Percentiles rank a stretch among this genome's conserved stretches.
These are phyloP conservation scores for Fusarium concolor DNA, from an alignment of 2,329 filamentous ascomycete species.

Conservation along the genomic window DNA sequence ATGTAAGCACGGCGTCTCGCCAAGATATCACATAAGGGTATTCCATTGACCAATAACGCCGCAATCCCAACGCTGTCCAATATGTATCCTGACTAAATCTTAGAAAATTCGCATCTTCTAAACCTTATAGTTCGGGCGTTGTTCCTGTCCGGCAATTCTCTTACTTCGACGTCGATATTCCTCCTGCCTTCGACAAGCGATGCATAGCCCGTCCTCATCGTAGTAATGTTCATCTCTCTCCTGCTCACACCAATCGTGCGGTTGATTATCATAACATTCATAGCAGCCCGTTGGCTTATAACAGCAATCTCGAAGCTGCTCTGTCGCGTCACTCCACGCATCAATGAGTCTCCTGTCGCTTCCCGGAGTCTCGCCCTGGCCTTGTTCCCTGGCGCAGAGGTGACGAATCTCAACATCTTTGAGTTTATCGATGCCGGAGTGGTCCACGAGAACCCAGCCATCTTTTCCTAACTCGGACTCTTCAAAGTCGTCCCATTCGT, in stretches of 20 bases:
- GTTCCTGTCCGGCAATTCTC: neutral
- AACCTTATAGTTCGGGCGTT: neutral
- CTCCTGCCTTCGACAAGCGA: conserved; percentile 19
- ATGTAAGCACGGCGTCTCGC: neutral
- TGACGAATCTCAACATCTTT: neutral
- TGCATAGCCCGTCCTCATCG: conserved; percentile 28
- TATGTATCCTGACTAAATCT: no score
- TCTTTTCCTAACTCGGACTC: conserved; percentile 1
- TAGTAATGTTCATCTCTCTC: conserved; percentile 29
- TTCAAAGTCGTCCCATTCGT: neutral
- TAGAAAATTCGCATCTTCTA: neutral
- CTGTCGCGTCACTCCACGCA: neutral
- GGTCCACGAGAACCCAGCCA: conserved; percentile 12
- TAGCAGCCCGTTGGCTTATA: conserved; percentile 11
- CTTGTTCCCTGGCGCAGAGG: conserved; percentile 4
- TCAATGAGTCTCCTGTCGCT: neutral
- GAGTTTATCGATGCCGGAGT: neutral
- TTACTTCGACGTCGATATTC: conserved; percentile 24
- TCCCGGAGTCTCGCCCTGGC: neutral
- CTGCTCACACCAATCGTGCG: conserved; percentile 12
- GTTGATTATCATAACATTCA: neutral
- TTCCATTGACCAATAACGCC: neutral
- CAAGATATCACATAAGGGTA: no score
- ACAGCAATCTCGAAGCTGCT: conserved; percentile 5
- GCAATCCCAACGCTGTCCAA: no score